Evolutionary conservation across 768 basidiomycete species (phyloP), one percentile per base, ranked within the genome.

Genomic region (Gyrodon lividus): DNA sequence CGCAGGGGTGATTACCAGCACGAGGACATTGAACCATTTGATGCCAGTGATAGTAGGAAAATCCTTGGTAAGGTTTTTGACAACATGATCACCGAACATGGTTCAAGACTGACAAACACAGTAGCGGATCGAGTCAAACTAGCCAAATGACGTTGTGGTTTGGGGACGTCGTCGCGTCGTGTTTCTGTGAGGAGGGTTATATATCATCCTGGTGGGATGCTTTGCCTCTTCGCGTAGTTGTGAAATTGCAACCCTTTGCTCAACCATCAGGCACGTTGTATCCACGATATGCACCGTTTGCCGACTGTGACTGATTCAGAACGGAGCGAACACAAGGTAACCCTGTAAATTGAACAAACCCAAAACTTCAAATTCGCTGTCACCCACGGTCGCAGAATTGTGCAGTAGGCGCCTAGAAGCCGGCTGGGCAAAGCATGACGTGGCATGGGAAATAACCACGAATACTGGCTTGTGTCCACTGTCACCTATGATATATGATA

Each of bases 1-100:
- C 9, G 77, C 70, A 8, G 94, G 92, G 0, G 90, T 88, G 55
- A 86, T 53, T 40, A 83, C 79, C 40, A 94, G 72, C 31, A 89
- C 76, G 22, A 74, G 68, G 61, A 91, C 74, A 60, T 89, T 92
- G 74, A 92, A 87, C 88, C 89, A 91, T 54, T 80, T 79, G 43
- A 89, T 66, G 4, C 82, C 79, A 19, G 69, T 74, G 55, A 82
- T 76, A 22, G 71, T 63, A 10, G 84, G 83, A 52, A 84, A 71
- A 22, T 42, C 56, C 30, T 43, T 57, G 3, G 65, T 51, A 24
- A 70, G 42, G 43, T 42, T 48, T 28, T 54, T 37, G 37, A 65
- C 14, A 19, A 40, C 40, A 26, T 40, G 10, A 14, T 31, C 26
- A 41, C 34, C 43, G 26, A 55, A 46, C 66, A 57, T 60, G 44